These are phyloP conservation scores for Rhizoclosmatium sp. DNA, from an alignment of 192 early-diverging fungal genomes.

Conservation along the genomic window DNA sequence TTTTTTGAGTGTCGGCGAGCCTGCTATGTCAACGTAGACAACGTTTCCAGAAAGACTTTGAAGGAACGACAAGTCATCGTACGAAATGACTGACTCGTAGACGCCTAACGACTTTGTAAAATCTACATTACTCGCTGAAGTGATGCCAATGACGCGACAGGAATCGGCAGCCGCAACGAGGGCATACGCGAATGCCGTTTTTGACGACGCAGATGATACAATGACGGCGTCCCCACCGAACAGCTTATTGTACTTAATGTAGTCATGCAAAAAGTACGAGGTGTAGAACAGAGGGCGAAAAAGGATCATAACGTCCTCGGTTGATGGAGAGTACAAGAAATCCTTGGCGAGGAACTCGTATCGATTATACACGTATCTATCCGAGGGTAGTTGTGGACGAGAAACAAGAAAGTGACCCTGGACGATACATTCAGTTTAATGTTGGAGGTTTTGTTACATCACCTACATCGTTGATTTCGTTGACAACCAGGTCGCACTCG, in stretches of 20 bases:
- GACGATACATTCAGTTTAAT: background rate
- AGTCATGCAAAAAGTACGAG: conserved; percentile 50
- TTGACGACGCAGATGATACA: conserved; percentile 45
- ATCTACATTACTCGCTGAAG: conserved; percentile 37
- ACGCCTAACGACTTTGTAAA: conserved; percentile 44
- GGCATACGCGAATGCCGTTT: conserved; percentile 54
- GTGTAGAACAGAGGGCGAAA: conserved; percentile 54
- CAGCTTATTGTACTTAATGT: conserved; percentile 33
- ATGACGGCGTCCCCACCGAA: conserved; percentile 45
- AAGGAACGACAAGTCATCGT: background rate
- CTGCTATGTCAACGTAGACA: conserved; percentile 52
- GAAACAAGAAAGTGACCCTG: no score
- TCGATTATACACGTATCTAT: conserved; percentile 48
- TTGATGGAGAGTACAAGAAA: conserved; percentile 33
- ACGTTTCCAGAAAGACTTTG: background rate
- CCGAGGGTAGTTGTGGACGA: conserved; percentile 49
- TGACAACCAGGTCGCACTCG: background rate
- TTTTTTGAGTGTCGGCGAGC: conserved; percentile 24
- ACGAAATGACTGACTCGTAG: conserved; percentile 47
- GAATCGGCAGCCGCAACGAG: background rate
- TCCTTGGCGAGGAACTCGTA: conserved; percentile 36
- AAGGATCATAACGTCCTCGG: conserved; percentile 44
- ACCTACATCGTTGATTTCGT: no score
- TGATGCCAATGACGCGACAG: conserved; percentile 45
- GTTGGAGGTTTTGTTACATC: background rate